phyloP scores from a whole-genome alignment of 768 basidiomycete genomes.

The Podaxis sp. region DNA sequence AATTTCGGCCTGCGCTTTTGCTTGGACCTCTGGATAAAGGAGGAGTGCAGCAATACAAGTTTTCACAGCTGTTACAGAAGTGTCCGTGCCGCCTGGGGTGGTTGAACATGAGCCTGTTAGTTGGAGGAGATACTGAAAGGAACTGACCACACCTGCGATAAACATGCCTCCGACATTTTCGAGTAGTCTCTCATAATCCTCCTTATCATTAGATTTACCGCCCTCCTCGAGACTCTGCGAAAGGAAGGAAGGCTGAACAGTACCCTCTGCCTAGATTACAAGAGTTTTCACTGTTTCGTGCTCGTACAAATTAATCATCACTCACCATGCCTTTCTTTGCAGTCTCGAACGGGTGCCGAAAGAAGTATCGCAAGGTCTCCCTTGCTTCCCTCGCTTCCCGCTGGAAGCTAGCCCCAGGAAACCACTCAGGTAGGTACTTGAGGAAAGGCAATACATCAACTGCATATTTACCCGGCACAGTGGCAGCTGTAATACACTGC shows the following conservation, averaged over 20 bases:
- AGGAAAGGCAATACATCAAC: conserved; percentile 37
- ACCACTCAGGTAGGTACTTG: conserved; percentile 48
- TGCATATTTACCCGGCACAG: conserved; percentile 24
- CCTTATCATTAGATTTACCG: not conserved
- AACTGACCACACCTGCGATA: conserved; percentile 1
- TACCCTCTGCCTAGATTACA: not conserved
- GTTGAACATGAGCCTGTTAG: not conserved
- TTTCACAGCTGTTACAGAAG: conserved; percentile 7
- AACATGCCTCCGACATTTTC: conserved; percentile 8
- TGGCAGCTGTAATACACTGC: conserved; percentile 19
- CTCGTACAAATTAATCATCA: not conserved
- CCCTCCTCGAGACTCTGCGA: conserved; percentile 8
- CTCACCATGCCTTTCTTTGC: conserved; percentile 21
- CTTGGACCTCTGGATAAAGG: conserved; percentile 32
- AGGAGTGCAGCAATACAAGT: conserved; percentile 13
- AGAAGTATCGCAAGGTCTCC: conserved; percentile 28
- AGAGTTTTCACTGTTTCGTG: too few relatives aligned
- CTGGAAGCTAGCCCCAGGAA: conserved; percentile 56
- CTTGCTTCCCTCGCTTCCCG: conserved; percentile 44
- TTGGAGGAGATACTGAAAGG: not conserved
- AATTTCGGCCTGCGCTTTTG: conserved; percentile 40
- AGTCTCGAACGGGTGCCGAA: conserved; percentile 30
- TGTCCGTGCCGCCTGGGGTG: conserved; percentile 9
- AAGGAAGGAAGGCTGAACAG: not conserved
- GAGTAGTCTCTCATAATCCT: not conserved